Conservation (phyloP, 352 stramenopile species). For the Pythium phragmiticola region DNA sequence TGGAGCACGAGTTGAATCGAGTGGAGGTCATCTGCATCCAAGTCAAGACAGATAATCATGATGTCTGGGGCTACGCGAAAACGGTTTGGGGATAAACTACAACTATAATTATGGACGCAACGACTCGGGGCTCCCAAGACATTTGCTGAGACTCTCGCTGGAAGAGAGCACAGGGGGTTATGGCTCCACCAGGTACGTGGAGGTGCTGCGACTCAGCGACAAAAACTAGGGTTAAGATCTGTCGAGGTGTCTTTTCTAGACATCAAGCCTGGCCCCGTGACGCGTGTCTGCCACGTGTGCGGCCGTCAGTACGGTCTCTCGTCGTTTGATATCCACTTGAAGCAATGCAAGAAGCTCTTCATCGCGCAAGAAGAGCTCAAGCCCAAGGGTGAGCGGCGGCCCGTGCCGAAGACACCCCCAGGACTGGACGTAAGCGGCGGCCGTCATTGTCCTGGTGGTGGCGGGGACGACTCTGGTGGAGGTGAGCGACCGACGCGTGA, state of each 20-base stretch:
- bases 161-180: background rate
- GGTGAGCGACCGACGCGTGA: slow-evolving; percentile 42
- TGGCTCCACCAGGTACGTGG: slow-evolving; percentile 13
- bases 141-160: background rate
- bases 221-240: background rate
- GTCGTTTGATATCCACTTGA: slow-evolving; percentile 83
- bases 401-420: slow-evolving; percentile 65
- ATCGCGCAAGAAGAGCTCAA: slow-evolving; percentile 74
- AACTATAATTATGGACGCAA: background rate
- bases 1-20: slow-evolving; percentile 34
- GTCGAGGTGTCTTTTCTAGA: slow-evolving; percentile 13
- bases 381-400: slow-evolving; percentile 52
- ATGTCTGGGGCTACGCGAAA: too few species aligned
- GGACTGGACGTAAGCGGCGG: slow-evolving; percentile 29
- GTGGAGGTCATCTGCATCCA: slow-evolving; percentile 25
- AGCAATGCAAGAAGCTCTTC: slow-evolving; percentile 85
- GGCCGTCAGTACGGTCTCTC: slow-evolving; percentile 76
- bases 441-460: slow-evolving; percentile 3
- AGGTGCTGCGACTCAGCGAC: background rate
- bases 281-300: slow-evolving; percentile 78
- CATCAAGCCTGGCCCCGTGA: slow-evolving; percentile 52
- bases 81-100: too few species aligned
- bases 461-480: slow-evolving; percentile 9
- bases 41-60: too few species aligned
- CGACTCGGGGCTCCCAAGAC: too few species aligned